Percentiles rank a stretch among this genome's conserved stretches.
phyloP scores from a whole-genome alignment of 352 stramenopile genomes.

The Phytopythium ostracodes region DNA sequence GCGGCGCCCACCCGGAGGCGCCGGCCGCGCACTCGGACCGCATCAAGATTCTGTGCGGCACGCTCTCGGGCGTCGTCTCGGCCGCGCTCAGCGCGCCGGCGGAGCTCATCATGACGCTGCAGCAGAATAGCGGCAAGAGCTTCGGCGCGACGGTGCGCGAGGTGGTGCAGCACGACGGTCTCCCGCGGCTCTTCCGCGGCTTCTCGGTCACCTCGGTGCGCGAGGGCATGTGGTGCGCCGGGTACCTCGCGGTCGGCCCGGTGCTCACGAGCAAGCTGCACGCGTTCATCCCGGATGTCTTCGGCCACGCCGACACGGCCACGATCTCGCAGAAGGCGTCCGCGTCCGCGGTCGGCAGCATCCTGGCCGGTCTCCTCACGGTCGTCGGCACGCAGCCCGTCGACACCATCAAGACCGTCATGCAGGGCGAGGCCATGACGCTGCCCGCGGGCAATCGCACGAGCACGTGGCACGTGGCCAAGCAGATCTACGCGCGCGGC shows the following conservation, averaged over 20 bases:
- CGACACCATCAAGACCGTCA: conserved; percentile 84
- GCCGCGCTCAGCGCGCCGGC: conserved; percentile 61
- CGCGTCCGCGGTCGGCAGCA: conserved; percentile 60
- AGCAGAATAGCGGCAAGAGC: conserved; percentile 77
- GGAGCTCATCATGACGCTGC: conserved; percentile 85
- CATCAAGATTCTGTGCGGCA: conserved; percentile 59
- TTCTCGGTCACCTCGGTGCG: conserved; percentile 57
- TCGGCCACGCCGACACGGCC: conserved; percentile 43
- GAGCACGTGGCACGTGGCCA: conserved; percentile 36
- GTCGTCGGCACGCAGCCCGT: conserved; percentile 76
- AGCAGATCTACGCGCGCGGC: conserved; percentile 42
- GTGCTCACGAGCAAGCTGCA: conserved; percentile 71
- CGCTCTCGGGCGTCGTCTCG: conserved; percentile 56
- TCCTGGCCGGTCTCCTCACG: conserved; percentile 66
- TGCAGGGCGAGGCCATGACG: conserved; percentile 71
- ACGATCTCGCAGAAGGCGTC: conserved; percentile 58
- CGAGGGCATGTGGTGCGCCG: conserved; percentile 72
- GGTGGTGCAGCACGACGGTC: conserved; percentile 40
- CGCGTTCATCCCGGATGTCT: conserved; percentile 37
- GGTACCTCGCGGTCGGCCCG: conserved; percentile 72
- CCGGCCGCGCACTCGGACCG: conserved; percentile 28
- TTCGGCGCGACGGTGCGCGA: conserved; percentile 60
- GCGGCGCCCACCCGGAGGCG: not conserved
- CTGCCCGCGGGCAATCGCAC: conserved; percentile 30
- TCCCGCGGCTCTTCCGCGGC: conserved; percentile 50